A percentile compares a stretch with the other conserved stretches of the same genome.
Evolutionary conservation across 164 flowering plant species (phyloP).

Genomic region (Platanus orientalis): DNA sequence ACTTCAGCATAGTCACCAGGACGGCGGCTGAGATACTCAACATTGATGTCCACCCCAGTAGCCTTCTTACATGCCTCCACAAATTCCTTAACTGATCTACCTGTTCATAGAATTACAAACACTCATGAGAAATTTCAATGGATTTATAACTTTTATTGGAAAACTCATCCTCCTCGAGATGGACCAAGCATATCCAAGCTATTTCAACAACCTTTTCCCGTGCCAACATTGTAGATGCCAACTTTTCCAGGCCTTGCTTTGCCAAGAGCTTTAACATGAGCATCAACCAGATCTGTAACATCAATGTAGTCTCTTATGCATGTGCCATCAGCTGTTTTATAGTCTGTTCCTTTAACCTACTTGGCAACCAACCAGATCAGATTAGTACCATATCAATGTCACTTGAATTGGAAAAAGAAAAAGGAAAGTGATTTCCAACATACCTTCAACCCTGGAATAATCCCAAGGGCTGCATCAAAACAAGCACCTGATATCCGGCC

Average conservation of each 20-base stretch:
- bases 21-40: slow-evolving; percentile 66
- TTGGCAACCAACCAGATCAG: neutral
- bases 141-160: neutral
- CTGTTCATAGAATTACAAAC: slow-evolving; percentile 31
- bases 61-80: slow-evolving; percentile 95
- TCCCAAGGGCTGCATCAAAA: slow-evolving; percentile 92
- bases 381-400: no score
- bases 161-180: neutral
- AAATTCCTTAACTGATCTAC: slow-evolving; percentile 96
- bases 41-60: slow-evolving; percentile 67
- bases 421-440: neutral
- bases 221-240: slow-evolving; percentile 97
- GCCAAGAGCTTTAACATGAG: slow-evolving; percentile 96
- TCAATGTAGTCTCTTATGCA: slow-evolving; percentile 93
- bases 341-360: slow-evolving; percentile 92
- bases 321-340: slow-evolving; percentile 85
- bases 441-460: slow-evolving; percentile 88
- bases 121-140: neutral
- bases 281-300: slow-evolving; percentile 94
- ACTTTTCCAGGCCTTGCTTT: slow-evolving; percentile 70
- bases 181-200: neutral
- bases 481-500: slow-evolving; percentile 99
- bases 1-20: slow-evolving; percentile 99
- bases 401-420: neutral
- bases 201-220: slow-evolving; percentile 68